Percentiles rank a stretch among this genome's conserved stretches.
Conservation (phyloP, 768 basidiomycete genomes). For the Lactarius psammicola region DNA sequence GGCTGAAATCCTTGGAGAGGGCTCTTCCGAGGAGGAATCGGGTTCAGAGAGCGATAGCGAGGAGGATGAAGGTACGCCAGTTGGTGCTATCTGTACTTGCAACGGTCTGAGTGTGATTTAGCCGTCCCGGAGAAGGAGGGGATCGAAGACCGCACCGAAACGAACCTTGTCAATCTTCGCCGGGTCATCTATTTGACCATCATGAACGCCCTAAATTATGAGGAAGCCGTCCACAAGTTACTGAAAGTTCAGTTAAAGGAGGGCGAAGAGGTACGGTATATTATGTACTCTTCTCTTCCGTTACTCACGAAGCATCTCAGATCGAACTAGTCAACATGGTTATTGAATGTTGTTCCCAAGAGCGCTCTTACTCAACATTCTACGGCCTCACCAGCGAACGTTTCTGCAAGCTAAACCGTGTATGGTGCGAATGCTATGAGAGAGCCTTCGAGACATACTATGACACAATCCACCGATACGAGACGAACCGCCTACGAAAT, state of each 20-base stretch:
- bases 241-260: conserved; percentile 89
- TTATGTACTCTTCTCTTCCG: background rate
- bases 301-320: conserved; percentile 41
- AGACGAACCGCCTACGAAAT: conserved; percentile 96
- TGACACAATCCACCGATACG: conserved; percentile 96
- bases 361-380: conserved; percentile 96
- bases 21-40: conserved; percentile 66
- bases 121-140: conserved; percentile 78
- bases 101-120: conserved; percentile 33
- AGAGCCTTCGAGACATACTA: conserved; percentile 87
- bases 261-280: conserved; percentile 78
- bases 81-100: background rate
- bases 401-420: conserved; percentile 92
- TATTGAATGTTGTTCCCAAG: conserved; percentile 99
- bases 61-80: conserved; percentile 46
- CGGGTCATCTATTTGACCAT: conserved; percentile 95
- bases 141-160: conserved; percentile 93
- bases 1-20: conserved; percentile 89
- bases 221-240: conserved; percentile 98
- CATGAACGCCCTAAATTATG: conserved; percentile 98
- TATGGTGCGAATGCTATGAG: conserved; percentile 91
- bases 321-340: conserved; percentile 98
- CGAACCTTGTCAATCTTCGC: conserved; percentile 92
- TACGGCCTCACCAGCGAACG: conserved; percentile 96
- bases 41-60: conserved; percentile 62